Base-by-base conservation (phyloP, 2,329 filamentous ascomycete genomes). In the Colletotrichum truncatum region DNA sequence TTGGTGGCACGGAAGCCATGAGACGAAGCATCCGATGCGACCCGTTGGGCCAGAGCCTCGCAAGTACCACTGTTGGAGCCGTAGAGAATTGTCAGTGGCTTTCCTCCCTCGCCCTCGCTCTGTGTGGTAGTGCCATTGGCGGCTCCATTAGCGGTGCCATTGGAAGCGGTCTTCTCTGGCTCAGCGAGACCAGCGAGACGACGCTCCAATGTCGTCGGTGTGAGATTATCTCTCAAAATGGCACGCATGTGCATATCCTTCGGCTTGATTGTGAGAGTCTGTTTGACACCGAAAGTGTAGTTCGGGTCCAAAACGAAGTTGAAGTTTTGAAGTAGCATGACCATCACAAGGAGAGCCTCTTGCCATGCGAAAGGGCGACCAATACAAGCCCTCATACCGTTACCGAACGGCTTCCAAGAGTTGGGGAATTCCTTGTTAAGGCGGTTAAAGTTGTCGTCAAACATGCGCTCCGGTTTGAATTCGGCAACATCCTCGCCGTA, bases 21-120 rank as follows among this genome's bases (percentile, higher is more conserved):
- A 2, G 74, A 75, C 4, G 78, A 70, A 0, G 89, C 88, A 69
- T 86, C 83, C 6, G 82, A 80, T 1, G 87, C 87, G 3, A 92
- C 74, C 8, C 84, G 80, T 58, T 89, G 84, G 0, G 90, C 89
- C 45, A 92, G 81, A 0, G 86, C 80, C 73, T 92, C 87, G 73
- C 90, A 93, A 1, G 90, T 93, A 0, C 90, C 90, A 0, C 85
- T 86, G 71, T 92, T 91, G 23, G 87, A 89, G 3, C 91, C 90
- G 70, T 90, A 93, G n/a, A 89, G 82, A 26, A 93, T 84, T 14
- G 84, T 85, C 70, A 93, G 73, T 1, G 77, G 78, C 64, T 76
- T 77, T 2, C 74, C 74, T 25, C 59, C 59, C 41, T 41, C 54
- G n/a, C n/a, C n/a, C n/a, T n/a, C n/a, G 45, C 6, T 45, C 5